phyloP scores from a whole-genome alignment of 768 basidiomycete species.

The Cystofilobasidium ferigula region DNA sequence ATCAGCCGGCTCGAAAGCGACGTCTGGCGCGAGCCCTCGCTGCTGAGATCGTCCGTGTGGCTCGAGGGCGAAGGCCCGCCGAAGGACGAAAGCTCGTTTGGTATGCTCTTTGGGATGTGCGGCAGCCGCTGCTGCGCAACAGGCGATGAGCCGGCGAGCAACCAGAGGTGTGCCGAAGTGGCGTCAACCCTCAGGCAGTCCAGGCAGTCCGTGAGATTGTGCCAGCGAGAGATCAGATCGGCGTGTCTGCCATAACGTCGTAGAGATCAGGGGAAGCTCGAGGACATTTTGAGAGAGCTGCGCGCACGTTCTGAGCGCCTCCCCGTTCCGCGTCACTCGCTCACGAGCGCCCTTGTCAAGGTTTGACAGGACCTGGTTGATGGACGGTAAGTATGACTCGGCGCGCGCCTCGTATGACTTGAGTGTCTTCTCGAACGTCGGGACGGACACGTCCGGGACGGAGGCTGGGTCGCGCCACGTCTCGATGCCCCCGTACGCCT shows the following conservation, averaged over 20 bases:
- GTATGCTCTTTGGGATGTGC: background rate
- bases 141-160: conserved; percentile 2
- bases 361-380: conserved; percentile 79
- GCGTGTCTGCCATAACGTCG: background rate
- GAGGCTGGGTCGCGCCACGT: conserved; percentile 43
- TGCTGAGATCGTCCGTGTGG: background rate
- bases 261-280: background rate
- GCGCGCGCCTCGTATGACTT: conserved; percentile 29
- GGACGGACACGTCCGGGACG: conserved; percentile 45
- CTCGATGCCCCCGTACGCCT: conserved; percentile 14
- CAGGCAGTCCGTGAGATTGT: background rate
- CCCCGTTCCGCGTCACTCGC: conserved; percentile 90
- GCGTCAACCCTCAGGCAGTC: background rate
- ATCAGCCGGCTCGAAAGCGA: background rate
- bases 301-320: conserved; percentile 59
- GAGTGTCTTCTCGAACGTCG: conserved; percentile 54
- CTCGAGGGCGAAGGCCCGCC: background rate
- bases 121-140: background rate
- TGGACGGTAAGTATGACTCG: conserved; percentile 75
- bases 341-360: conserved; percentile 90
- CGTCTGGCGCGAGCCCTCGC: background rate
- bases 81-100: background rate
- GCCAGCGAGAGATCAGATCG: background rate
- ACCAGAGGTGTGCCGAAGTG: conserved; percentile 11
- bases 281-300: background rate